Base-by-base conservation (phyloP, 495 filamentous ascomycete species). In the Hypoxylon crocopeplum region DNA sequence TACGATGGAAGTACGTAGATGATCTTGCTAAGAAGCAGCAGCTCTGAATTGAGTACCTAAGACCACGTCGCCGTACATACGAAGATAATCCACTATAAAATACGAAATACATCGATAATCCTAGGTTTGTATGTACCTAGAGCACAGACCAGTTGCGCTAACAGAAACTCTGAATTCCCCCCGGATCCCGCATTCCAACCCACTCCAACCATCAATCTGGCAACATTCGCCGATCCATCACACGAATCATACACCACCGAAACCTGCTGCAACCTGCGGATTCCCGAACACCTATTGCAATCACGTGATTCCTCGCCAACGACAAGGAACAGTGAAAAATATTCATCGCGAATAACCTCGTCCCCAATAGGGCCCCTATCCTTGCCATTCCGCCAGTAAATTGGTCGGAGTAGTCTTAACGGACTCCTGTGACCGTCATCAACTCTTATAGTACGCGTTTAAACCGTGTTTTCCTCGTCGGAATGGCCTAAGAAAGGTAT, bases 251-350 rank as follows among this genome's bases (percentile, higher is more conserved):
- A 57, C 27, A 56, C 51, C 48, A 54, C 52, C 48, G 34, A 48
- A 55, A 57, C 52, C 54, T 65, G 52, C 50, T 42, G 24, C 4
- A 17, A 16, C 38, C 48, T 56, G 36, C 61, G 45, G 44, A 46
- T 55, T 59, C 37, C 55, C 45, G 49, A 59, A 50, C 48, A 45
- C 53, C 45, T 41, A 34, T 22, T 17, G 34, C 2, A 44, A 68
- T 76, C 71, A 75, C 74, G 74, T 76, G 74, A 76, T 65, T 36
- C 21, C 16, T 36, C 34, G 27, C 58, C 56, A 64, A 66, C 72
- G 63, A 69, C 63, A 71, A 59, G 49, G 49, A 50, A 51, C 39
- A 51, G 57, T 51, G 52, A 57, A 69, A 68, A 72, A 58, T 68
- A 56, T 62, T 67, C 49, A 56, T 64, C 64, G 57, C 44, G 65